Conservation (phyloP, 768 basidiomycete genomes). For the Podaxis pistillaris region DNA sequence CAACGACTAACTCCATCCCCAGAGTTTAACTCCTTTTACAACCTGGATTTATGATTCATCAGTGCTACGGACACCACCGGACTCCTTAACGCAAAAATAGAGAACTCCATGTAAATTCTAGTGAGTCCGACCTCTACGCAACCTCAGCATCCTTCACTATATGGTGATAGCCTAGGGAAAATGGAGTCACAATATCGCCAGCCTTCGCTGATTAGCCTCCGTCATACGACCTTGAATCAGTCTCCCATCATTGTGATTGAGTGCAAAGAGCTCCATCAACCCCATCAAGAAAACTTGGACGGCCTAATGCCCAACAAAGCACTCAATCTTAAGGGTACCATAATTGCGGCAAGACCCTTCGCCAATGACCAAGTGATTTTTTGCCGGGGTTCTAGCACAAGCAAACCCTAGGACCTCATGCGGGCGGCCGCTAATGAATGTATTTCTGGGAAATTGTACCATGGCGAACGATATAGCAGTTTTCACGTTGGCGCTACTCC, state of each 20-base stretch:
- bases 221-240: not conserved
- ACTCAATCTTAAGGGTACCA: not conserved
- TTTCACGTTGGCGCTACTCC: not conserved
- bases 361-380: not conserved
- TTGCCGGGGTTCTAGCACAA: not conserved
- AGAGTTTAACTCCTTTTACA: too few relatives aligned
- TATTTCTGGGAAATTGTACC: not conserved
- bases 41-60: too few relatives aligned
- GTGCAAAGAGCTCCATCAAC: not conserved
- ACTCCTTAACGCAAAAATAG: too few relatives aligned
- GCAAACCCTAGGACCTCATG: not conserved
- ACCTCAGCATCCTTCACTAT: not conserved
- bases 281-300: not conserved
- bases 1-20: too few relatives aligned
- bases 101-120: not conserved
- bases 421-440: not conserved
- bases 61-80: too few relatives aligned
- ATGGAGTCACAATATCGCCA: not conserved
- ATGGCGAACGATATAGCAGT: not conserved
- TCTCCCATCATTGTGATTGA: not conserved
- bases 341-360: not conserved
- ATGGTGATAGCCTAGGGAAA: not conserved
- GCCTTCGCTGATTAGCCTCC: not conserved
- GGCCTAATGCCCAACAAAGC: not conserved
- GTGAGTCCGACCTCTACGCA: not conserved